phyloP scores from a whole-genome alignment of 1,139 yeast genomes.

The Debaryomyces coudertii region DNA sequence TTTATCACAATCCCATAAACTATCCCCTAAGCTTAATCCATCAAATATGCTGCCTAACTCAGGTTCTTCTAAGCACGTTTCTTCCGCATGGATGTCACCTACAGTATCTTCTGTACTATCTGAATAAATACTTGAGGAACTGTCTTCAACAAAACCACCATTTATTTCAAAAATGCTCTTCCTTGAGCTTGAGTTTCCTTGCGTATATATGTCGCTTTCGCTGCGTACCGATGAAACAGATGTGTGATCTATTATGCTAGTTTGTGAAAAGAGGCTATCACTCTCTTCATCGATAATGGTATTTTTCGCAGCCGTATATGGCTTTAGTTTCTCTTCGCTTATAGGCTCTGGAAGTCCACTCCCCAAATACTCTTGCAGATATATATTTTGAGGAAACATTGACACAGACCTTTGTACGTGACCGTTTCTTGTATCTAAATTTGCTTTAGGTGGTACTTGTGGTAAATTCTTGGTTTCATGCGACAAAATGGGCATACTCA shows the following conservation, averaged over 20 bases:
- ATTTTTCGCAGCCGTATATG: constrained; percentile 3
- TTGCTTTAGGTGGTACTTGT: constrained; percentile 4
- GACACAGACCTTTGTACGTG: constrained; percentile 7
- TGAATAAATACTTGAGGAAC: constrained; percentile 1
- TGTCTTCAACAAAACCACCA: neutral
- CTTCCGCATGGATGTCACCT: neutral
- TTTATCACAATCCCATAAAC: constrained; percentile 6
- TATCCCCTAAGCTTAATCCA: constrained; percentile 1
- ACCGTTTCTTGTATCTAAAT: neutral
- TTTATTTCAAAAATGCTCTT: neutral
- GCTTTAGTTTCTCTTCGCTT: neutral
- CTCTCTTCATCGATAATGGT: neutral
- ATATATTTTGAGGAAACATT: constrained; percentile 3
- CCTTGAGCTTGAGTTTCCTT: neutral
- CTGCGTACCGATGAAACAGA: constrained; percentile 5
- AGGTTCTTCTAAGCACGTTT: constrained; percentile 2
- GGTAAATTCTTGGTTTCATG: constrained; percentile 7
- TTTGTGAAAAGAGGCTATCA: constrained; percentile 9
- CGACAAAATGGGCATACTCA: constrained; percentile 26
- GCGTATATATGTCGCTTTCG: neutral
- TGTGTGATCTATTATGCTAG: constrained; percentile 3
- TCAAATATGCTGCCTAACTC: constrained; percentile 6
- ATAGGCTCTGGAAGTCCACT: neutral
- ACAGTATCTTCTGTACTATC: neutral
- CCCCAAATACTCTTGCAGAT: neutral